Evolutionary conservation across 345 rosid species (phyloP), one percentile per base, ranked within the genome.

Genomic region (Raphanus sativus): DNA sequence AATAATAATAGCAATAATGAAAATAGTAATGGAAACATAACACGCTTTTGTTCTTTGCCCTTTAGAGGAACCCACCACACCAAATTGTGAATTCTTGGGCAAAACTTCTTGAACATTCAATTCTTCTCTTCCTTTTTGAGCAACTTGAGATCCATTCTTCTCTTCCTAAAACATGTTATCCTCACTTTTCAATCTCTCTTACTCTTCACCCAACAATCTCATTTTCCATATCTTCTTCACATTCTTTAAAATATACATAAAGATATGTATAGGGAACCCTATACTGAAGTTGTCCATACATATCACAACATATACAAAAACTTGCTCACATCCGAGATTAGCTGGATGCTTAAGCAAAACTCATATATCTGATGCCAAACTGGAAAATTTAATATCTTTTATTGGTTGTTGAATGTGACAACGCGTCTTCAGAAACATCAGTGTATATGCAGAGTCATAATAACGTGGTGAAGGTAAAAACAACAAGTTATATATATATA

Each of bases 1-100:
- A 40, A 40, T 40, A 40, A 40, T 10, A 40, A 45, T 12, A 45
- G 8, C 10, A 16, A 29, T 50, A 62, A 13, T 30, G 30, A 45
- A n/a, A 45, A 45, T 60, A 67, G 77, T 72, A 78, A 78, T 73
- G 81, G 81, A 78, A 73, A 78, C 81, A 78, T 62, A 67, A 78
- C 69, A 78, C 77, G 61, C 77, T 78, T 73, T 78, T 67, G 81
- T 67, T 73, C 55, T 67, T 73, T 78, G 77, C 34, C 69, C 74
- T 78, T 67, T 60, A 60, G 11, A 78, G 59, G 81, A 78, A 63
- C 77, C 81, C 81, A 73, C 77, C 74, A 50, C 77, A 67, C 81
- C 77, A 73, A 72, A 78, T 73, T 67, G 58, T 66, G 81, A 67
- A 56, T 59, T 78, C 56, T 72, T 72, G 69, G 62, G 59, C 59